phyloP scores from a whole-genome alignment of 164 flowering plant genomes.

The Stephania cephalantha region DNA sequence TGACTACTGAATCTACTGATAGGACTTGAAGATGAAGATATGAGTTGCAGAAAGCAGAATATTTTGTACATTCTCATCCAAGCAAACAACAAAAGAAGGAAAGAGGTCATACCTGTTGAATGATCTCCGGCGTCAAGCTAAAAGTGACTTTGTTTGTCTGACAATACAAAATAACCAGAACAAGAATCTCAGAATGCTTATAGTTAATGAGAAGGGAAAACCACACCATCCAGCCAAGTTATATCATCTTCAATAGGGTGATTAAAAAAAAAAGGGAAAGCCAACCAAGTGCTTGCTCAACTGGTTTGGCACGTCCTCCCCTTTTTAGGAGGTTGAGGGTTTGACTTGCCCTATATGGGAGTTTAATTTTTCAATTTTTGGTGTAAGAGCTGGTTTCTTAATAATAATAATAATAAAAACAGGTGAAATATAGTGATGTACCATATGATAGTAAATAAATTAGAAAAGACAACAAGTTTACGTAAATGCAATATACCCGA shows the following conservation, averaged over 20 bases:
- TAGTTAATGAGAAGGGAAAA: neutral
- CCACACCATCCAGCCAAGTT: neutral
- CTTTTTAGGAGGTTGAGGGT: neutral
- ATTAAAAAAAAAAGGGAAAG: neutral
- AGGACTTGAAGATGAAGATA: neutral
- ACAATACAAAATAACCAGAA: slow-evolving; percentile 16
- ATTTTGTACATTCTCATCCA: neutral
- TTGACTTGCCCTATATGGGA: neutral
- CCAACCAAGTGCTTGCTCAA: too few species aligned
- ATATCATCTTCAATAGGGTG: neutral
- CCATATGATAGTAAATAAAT: too few species aligned
- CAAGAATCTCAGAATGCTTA: slow-evolving; percentile 5
- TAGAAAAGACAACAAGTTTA: slow-evolving; percentile 9
- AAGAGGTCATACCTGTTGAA: slow-evolving; percentile 62
- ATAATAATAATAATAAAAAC: too few species aligned
- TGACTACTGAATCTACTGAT: neutral
- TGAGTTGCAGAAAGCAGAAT: slow-evolving; percentile 2
- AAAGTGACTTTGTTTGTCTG: slow-evolving; percentile 92
- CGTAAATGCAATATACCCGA: slow-evolving; percentile 43
- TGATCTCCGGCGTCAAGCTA: slow-evolving; percentile 85
- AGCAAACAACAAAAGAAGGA: slow-evolving; percentile 3
- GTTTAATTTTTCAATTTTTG: too few species aligned
- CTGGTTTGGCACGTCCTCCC: too few species aligned
- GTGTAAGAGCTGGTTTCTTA: too few species aligned
- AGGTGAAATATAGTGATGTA: too few species aligned